phyloP scores from a whole-genome alignment of 345 rosid genomes.

The Carallia pectinifolia region DNA sequence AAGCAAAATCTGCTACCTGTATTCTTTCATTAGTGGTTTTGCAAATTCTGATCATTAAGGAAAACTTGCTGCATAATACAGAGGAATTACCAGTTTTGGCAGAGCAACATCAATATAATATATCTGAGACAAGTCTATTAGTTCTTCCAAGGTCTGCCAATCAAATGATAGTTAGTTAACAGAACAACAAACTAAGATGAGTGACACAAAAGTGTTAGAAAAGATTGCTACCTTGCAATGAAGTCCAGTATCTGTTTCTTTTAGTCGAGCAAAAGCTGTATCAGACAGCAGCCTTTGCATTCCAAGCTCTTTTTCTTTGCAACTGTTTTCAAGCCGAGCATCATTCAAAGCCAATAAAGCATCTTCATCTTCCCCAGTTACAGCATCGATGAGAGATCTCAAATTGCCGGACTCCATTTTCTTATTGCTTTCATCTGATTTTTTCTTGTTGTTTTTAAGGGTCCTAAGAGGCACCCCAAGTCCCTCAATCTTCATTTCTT shows the following conservation, averaged over 20 bases:
- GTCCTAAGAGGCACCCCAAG: conserved; percentile 92
- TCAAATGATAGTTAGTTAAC: conserved; percentile 32
- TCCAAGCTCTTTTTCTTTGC: conserved; percentile 52
- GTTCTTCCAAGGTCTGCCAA: conserved; percentile 77
- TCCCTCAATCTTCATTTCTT: conserved; percentile 92
- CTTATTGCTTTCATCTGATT: conserved; percentile 44
- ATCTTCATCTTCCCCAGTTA: conserved; percentile 41
- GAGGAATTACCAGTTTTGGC: conserved; percentile 78
- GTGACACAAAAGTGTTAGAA: conserved; percentile 12
- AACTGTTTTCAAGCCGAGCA: conserved; percentile 48
- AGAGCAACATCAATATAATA: conserved; percentile 90
- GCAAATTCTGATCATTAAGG: conserved; percentile 8
- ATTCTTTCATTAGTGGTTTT: conserved; percentile 24
- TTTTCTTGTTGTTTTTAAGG: conserved; percentile 73
- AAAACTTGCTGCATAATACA: conserved; percentile 9
- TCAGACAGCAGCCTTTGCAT: conserved; percentile 65
- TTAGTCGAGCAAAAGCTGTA: conserved; percentile 70
- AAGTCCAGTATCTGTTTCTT: conserved; percentile 92
- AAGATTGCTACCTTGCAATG: conserved; percentile 63
- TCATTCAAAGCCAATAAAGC: conserved; percentile 39
- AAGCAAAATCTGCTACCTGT: conserved; percentile 99
- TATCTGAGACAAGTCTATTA: conserved; percentile 72
- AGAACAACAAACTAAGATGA: conserved; percentile 13
- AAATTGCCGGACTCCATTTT: conserved; percentile 41
- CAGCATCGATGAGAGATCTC: conserved; percentile 37